phyloP scores from a whole-genome alignment of 768 basidiomycete genomes.

The Leccinum barrowsii region DNA sequence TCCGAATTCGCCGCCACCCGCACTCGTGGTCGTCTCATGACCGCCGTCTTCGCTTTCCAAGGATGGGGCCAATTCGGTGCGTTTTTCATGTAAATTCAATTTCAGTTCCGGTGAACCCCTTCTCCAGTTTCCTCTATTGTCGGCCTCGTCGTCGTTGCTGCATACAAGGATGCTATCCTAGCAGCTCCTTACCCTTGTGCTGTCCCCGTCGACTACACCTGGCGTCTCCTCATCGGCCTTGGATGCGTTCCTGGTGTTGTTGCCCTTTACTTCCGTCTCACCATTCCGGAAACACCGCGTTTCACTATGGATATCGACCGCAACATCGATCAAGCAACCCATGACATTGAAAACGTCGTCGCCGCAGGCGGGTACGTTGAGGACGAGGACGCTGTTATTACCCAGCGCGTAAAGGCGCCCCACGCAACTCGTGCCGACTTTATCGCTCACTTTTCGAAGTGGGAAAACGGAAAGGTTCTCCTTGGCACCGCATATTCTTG shows the following conservation, averaged over 20 bases:
- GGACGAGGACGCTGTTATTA: slow-evolving; percentile 48
- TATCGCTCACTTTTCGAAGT: slow-evolving; percentile 57
- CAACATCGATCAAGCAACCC: slow-evolving; percentile 70
- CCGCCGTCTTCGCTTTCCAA: slow-evolving; percentile 80
- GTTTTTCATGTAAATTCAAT: slow-evolving; percentile 14
- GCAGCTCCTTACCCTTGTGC: slow-evolving; percentile 36
- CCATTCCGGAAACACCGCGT: slow-evolving; percentile 89
- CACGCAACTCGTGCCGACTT: slow-evolving; percentile 72
- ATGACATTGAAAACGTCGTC: slow-evolving; percentile 71
- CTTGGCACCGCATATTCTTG: slow-evolving; percentile 79
- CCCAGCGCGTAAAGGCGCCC: slow-evolving; percentile 62
- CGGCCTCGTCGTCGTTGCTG: slow-evolving; percentile 57
- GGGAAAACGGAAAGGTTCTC: slow-evolving; percentile 77
- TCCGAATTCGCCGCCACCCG: slow-evolving; percentile 83
- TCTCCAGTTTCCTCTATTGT: slow-evolving; percentile 60
- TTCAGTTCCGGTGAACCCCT: background rate
- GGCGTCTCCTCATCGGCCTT: slow-evolving; percentile 87
- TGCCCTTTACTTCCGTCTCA: slow-evolving; percentile 89
- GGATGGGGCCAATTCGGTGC: slow-evolving; percentile 84
- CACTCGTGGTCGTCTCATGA: slow-evolving; percentile 83
- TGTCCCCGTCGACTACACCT: slow-evolving; percentile 65
- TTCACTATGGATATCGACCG: slow-evolving; percentile 89
- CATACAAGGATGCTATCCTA: slow-evolving; percentile 63
- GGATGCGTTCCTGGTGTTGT: slow-evolving; percentile 78
- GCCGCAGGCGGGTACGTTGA: slow-evolving; percentile 42